Conservation (phyloP, 768 basidiomycete species). For the Ramaria sp. region DNA sequence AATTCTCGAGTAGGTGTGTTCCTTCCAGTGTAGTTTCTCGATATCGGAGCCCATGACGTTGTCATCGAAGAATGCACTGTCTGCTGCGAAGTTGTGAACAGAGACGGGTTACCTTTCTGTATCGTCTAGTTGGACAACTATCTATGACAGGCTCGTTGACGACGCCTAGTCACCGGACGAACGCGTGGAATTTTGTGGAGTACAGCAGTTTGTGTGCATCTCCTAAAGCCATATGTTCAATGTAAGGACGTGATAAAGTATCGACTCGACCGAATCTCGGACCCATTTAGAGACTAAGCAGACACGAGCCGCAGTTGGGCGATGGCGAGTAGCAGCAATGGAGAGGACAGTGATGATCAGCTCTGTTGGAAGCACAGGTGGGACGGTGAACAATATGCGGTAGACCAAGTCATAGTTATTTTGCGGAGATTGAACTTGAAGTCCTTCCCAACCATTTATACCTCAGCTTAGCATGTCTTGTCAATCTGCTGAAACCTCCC, state of each 20-base stretch:
- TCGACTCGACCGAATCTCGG: constrained; percentile 1
- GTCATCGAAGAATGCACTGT: neutral
- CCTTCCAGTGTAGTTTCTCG: neutral
- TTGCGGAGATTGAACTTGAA: neutral
- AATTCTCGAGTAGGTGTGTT: neutral
- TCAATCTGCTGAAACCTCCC: neutral
- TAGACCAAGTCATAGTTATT: too few species aligned
- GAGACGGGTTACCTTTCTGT: neutral
- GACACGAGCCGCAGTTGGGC: neutral
- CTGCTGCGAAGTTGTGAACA: constrained; percentile 4
- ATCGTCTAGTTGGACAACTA: neutral
- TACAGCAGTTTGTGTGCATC: neutral
- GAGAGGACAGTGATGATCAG: neutral
- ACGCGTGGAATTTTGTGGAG: neutral
- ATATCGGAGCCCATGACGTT: neutral
- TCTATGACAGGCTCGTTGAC: neutral
- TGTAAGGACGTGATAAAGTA: neutral
- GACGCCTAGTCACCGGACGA: neutral
- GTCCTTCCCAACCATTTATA: too few species aligned
- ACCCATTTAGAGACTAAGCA: constrained; percentile 3
- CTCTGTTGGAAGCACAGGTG: neutral
- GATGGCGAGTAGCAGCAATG: neutral
- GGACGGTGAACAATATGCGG: too few species aligned
- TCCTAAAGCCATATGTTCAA: neutral
- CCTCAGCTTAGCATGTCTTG: neutral